Evolutionary conservation across 176 grass and related monocot genomes (phyloP).

Genomic region (Neostapfia colusana): DNA sequence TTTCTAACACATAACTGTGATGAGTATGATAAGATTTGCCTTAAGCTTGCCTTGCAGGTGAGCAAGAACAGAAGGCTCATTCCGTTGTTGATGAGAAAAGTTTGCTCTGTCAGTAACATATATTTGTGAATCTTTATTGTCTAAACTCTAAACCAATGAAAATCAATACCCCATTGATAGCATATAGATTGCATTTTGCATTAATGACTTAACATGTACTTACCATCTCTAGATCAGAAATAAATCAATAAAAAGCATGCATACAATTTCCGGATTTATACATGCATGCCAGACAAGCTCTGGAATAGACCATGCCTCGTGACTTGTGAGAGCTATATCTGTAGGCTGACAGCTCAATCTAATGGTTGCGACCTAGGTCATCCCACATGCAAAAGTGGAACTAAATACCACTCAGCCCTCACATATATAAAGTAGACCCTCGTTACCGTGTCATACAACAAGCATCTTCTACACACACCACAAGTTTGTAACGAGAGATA

Average conservation of each 20-base stretch:
- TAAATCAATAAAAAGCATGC: neutral
- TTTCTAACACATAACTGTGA: slow-evolving; percentile 32
- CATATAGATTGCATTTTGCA: neutral
- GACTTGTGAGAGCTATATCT: slow-evolving; percentile 29
- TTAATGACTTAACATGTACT: neutral
- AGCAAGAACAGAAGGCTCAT: slow-evolving; percentile 19
- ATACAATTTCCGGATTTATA: neutral
- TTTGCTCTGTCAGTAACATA: neutral
- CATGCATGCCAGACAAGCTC: slow-evolving; percentile 13
- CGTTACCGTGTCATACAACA: slow-evolving; percentile 8
- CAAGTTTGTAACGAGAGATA: neutral
- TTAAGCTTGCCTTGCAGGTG: slow-evolving; percentile 14
- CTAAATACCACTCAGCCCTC: slow-evolving; percentile 16
- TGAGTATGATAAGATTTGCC: slow-evolving; percentile 35
- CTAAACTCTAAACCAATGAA: neutral
- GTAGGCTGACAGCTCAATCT: slow-evolving; percentile 52
- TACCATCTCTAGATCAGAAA: neutral
- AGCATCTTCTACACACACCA: slow-evolving; percentile 34
- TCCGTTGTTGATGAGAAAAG: neutral
- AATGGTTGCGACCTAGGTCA: slow-evolving; percentile 43
- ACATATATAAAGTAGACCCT: slow-evolving; percentile 52
- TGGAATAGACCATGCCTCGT: slow-evolving; percentile 31
- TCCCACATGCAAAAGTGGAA: slow-evolving; percentile 45
- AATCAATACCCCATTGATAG: neutral
- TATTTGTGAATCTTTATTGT: neutral